Conservation (phyloP, 495 filamentous ascomycete species). For the Aspergillus bridgeri region DNA sequence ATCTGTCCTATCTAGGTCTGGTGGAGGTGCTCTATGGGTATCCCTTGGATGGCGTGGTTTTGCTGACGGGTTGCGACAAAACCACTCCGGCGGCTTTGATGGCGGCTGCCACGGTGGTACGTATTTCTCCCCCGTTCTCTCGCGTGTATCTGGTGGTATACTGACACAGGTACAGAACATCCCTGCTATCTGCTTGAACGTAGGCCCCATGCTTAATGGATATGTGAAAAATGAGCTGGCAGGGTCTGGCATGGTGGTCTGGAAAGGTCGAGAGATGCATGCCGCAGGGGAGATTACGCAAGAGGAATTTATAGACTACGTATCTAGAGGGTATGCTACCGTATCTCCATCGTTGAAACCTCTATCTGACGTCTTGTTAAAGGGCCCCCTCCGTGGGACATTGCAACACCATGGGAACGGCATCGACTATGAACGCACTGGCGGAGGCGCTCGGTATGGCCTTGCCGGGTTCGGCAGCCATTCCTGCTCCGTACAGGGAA, state of each 20-base stretch:
- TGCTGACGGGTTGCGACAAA: slow-evolving; percentile 58
- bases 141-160: slow-evolving; percentile 2
- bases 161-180: slow-evolving; percentile 37
- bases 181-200: slow-evolving; percentile 53
- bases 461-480: slow-evolving; percentile 51
- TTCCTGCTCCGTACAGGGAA: slow-evolving; percentile 52
- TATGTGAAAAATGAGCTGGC: slow-evolving; percentile 41
- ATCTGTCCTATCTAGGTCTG: slow-evolving; percentile 49
- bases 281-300: slow-evolving; percentile 49
- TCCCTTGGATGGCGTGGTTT: slow-evolving; percentile 52
- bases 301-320: slow-evolving; percentile 47
- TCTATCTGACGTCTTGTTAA: slow-evolving; percentile 9
- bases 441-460: slow-evolving; percentile 57
- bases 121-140: slow-evolving; percentile 14
- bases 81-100: slow-evolving; percentile 54
- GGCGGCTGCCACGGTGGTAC: slow-evolving; percentile 54
- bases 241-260: slow-evolving; percentile 48
- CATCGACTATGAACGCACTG: slow-evolving; percentile 56
- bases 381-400: slow-evolving; percentile 51
- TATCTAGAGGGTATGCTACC: slow-evolving; percentile 41
- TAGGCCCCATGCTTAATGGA: slow-evolving; percentile 55
- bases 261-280: slow-evolving; percentile 52
- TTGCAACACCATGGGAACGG: slow-evolving; percentile 58
- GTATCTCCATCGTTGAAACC: not conserved
- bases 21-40: slow-evolving; percentile 52